phyloP scores from a whole-genome alignment of 2,329 filamentous ascomycete genomes.

The Ophiostoma novo-ulmi region DNA sequence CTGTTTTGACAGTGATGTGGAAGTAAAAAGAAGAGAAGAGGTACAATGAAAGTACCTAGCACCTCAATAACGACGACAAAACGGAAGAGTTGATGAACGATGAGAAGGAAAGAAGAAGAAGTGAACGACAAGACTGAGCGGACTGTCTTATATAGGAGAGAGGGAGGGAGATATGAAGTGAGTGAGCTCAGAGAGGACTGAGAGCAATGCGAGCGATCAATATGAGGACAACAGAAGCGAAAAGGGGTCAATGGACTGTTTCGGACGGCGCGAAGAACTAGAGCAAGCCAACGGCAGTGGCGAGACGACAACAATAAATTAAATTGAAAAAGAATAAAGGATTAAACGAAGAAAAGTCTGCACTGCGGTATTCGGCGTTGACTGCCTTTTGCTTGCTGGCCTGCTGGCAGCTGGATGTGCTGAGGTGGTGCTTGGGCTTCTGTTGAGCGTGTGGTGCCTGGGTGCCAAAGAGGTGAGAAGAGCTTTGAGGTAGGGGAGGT shows the following conservation, averaged over 20 bases:
- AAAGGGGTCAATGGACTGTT: conserved; percentile 19
- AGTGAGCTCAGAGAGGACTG: not conserved
- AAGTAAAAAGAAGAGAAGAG: conserved; percentile 20
- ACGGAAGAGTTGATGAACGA: conserved; percentile 27
- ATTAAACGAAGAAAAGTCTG: conserved; percentile 18
- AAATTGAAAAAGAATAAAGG: conserved; percentile 8
- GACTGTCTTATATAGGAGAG: conserved; percentile 20
- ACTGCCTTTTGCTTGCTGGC: not conserved
- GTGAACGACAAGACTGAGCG: conserved; percentile 14
- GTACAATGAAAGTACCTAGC: conserved; percentile 33
- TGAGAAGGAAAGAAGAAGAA: conserved; percentile 12
- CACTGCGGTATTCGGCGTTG: conserved; percentile 25
- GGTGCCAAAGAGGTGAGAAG: not conserved
- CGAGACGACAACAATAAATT: conserved; percentile 18
- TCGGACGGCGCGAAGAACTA: conserved; percentile 21
- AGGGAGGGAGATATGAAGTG: not conserved
- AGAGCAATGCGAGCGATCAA: not conserved
- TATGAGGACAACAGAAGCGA: conserved; percentile 1
- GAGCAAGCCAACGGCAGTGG: conserved; percentile 21
- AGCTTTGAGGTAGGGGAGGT: conserved; percentile 4
- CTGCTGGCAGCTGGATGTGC: not conserved
- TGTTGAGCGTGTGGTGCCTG: not conserved
- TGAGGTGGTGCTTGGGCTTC: conserved; percentile 11
- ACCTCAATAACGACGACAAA: conserved; percentile 38
- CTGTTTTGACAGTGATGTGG: not conserved